These are phyloP conservation scores for Mycena pura DNA, from an alignment of 768 basidiomycete species.

Conservation along the genomic window DNA sequence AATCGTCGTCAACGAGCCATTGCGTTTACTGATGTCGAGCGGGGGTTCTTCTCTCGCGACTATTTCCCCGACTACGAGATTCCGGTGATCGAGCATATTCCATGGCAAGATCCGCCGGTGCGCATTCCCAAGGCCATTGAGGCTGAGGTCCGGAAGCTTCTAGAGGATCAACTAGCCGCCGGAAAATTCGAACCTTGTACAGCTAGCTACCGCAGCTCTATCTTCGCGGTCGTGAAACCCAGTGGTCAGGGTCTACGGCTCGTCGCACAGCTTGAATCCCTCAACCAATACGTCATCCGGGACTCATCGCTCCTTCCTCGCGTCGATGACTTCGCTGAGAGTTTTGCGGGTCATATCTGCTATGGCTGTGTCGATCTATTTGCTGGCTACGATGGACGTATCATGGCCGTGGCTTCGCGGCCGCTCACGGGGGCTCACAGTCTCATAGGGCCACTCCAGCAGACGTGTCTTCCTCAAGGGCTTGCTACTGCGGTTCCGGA, in stretches of 20 bases:
- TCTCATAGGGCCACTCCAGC: conserved; percentile 28
- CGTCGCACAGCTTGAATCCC: conserved; percentile 38
- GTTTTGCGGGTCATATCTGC: conserved; percentile 28
- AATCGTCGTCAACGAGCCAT: conserved; percentile 18
- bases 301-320: conserved; percentile 33
- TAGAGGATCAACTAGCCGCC: conserved; percentile 24
- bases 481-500: conserved; percentile 42
- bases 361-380: conserved; percentile 37
- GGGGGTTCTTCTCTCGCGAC: conserved; percentile 36
- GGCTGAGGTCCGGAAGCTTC: conserved; percentile 26
- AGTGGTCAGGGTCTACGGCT: conserved; percentile 33
- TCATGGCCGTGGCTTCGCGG: conserved; percentile 29
- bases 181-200: conserved; percentile 32
- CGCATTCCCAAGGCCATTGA: conserved; percentile 33
- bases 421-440: conserved; percentile 43
- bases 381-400: conserved; percentile 40
- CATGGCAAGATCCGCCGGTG: conserved; percentile 39
- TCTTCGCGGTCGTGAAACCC: conserved; percentile 35
- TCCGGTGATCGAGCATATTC: conserved; percentile 39
- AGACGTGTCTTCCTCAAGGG: conserved; percentile 39
- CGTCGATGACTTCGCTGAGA: conserved; percentile 34
- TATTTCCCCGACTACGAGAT: conserved; percentile 43
- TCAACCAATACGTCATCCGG: conserved; percentile 39
- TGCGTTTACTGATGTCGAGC: conserved; percentile 32
- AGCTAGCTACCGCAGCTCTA: conserved; percentile 29